Conservation (phyloP, 176 grass and related monocot species). For the Olyra latifolia region DNA sequence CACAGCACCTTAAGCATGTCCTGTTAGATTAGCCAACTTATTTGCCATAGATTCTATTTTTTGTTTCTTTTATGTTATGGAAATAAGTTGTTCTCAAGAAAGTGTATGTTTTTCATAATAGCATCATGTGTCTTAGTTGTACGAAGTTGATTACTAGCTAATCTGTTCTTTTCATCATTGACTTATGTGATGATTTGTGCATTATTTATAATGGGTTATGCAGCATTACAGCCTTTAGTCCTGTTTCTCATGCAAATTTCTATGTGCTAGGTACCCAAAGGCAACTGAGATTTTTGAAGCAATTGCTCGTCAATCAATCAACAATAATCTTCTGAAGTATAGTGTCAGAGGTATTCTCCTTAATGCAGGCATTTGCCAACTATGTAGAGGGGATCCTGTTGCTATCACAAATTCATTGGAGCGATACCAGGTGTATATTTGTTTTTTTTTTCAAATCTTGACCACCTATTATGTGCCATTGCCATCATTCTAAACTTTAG, state of each 20-base stretch:
- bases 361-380: constrained; percentile 95
- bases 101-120: background rate
- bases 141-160: background rate
- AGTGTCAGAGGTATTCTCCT: constrained; percentile 94
- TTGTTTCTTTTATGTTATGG: background rate
- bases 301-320: constrained; percentile 85
- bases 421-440: constrained; percentile 75
- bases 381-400: constrained; percentile 89
- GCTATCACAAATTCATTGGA: constrained; percentile 91
- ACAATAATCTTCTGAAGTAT: constrained; percentile 97
- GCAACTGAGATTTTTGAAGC: constrained; percentile 90
- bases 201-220: background rate
- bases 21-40: background rate
- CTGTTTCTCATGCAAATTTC: constrained; percentile 26
- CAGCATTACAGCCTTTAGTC: background rate
- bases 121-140: constrained; percentile 1
- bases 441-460: constrained; percentile 19
- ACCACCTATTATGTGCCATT: constrained; percentile 24
- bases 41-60: background rate
- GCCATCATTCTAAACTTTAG: constrained; percentile 22
- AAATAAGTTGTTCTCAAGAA: background rate
- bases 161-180: background rate
- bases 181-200: background rate
- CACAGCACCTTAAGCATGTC: background rate
- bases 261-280: constrained; percentile 69